Evolutionary conservation across 352 stramenopile genomes (phyloP).

Genomic region (Phytophthora cactorum): DNA sequence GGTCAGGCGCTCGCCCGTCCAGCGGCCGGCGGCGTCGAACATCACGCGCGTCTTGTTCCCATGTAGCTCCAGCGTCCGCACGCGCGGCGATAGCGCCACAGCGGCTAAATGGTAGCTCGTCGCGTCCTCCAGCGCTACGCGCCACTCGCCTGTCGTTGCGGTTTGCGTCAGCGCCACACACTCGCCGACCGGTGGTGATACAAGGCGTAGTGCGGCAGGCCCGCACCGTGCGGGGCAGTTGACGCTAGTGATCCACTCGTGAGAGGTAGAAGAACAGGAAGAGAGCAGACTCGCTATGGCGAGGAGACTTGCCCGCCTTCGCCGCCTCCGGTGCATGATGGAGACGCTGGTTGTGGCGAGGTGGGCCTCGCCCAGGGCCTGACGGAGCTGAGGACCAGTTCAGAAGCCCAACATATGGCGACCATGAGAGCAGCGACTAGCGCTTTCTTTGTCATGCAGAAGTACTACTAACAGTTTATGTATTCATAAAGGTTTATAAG

Average conservation of each 20-base stretch:
- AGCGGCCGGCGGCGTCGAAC: constrained; percentile 22
- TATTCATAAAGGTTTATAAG: too few species aligned
- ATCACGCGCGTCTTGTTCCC: constrained; percentile 28
- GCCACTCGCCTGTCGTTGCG: constrained; percentile 13
- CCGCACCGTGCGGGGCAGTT: constrained; percentile 12
- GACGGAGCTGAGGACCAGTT: constrained; percentile 16
- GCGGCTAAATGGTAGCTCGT: constrained; percentile 8
- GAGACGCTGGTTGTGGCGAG: constrained; percentile 12
- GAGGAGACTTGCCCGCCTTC: constrained; percentile 12
- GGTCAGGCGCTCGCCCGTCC: constrained; percentile 21
- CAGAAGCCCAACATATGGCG: constrained; percentile 18
- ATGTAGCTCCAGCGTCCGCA: constrained; percentile 22
- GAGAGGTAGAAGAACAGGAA: not conserved
- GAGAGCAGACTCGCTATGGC: constrained; percentile 18
- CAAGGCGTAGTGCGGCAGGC: constrained; percentile 5
- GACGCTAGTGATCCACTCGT: constrained; percentile 5
- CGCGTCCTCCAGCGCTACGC: constrained; percentile 13
- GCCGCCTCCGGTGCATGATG: constrained; percentile 30
- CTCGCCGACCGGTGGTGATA: constrained; percentile 10
- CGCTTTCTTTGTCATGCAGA: constrained; percentile 25
- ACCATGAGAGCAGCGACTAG: constrained; percentile 17
- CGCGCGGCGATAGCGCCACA: constrained; percentile 9
- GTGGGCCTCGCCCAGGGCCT: not conserved
- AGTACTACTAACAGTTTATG: not conserved
- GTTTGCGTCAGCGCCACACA: constrained; percentile 9